Conservation (phyloP, 2,329 filamentous ascomycete genomes). For the Didymella pinodella region DNA sequence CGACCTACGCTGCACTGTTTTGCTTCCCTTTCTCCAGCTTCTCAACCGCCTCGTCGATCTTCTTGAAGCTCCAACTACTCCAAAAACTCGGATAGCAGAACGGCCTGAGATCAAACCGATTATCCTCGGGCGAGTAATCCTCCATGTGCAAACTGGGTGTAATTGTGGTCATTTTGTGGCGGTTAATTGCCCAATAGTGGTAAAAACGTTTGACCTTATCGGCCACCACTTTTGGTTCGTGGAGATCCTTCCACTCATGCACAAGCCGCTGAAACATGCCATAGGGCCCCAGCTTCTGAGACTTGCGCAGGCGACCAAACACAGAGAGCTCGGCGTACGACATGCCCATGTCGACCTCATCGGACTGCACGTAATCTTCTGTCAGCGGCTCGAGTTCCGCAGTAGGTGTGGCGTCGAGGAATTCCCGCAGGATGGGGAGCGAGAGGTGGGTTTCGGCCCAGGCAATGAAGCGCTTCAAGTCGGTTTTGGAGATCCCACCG, state of each 20-base stretch:
- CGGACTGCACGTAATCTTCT: slow-evolving; percentile 65
- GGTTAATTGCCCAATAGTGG: slow-evolving; percentile 48
- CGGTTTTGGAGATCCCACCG: slow-evolving; percentile 68
- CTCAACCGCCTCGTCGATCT: slow-evolving; percentile 48
- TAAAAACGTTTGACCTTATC: slow-evolving; percentile 57
- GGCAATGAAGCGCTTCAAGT: slow-evolving; percentile 75
- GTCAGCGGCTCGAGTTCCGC: slow-evolving; percentile 70
- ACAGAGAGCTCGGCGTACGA: slow-evolving; percentile 61
- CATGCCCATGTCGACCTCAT: slow-evolving; percentile 63
- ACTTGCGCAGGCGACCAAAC: slow-evolving; percentile 64
- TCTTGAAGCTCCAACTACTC: slow-evolving; percentile 48
- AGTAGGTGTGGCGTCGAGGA: slow-evolving; percentile 62
- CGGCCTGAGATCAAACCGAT: slow-evolving; percentile 61
- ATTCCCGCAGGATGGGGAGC: slow-evolving; percentile 70
- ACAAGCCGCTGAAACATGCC: slow-evolving; percentile 63
- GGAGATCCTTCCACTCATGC: slow-evolving; percentile 57
- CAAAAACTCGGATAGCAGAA: slow-evolving; percentile 55
- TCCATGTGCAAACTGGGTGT: slow-evolving; percentile 47
- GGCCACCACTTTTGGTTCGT: slow-evolving; percentile 55
- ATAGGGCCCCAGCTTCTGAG: slow-evolving; percentile 57
- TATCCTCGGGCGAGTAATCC: slow-evolving; percentile 65
- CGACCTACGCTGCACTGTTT: neutral
- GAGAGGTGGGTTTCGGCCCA: slow-evolving; percentile 63
- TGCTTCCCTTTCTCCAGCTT: slow-evolving; percentile 33
- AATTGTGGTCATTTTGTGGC: slow-evolving; percentile 39